phyloP scores from a whole-genome alignment of 2,329 filamentous ascomycete species.

The Xylaria polymorpha region DNA sequence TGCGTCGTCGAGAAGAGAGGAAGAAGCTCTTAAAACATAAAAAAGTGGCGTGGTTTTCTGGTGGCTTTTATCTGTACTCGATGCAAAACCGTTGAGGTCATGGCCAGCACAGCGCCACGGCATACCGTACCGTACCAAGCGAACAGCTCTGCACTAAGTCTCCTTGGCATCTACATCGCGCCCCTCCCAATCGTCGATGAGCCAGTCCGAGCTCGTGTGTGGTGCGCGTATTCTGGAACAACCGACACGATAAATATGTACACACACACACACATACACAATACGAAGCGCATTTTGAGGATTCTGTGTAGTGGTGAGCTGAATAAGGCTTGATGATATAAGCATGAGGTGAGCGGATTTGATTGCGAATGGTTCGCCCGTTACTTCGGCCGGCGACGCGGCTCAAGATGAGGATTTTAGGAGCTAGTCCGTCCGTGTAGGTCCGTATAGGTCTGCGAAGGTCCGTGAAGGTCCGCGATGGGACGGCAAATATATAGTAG shows the following conservation, averaged over 20 bases:
- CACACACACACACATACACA: neutral
- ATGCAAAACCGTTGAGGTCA: neutral
- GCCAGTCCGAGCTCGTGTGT: neutral
- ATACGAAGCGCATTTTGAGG: conserved; percentile 7
- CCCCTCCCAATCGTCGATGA: conserved; percentile 5
- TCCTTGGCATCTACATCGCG: conserved; percentile 15
- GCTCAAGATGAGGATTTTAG: neutral
- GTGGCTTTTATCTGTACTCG: neutral
- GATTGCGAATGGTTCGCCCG: conserved; percentile 18
- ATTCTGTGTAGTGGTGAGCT: neutral
- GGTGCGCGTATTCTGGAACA: neutral
- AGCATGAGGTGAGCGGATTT: neutral
- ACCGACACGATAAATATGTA: neutral
- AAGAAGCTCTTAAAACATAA: no score
- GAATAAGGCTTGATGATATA: neutral
- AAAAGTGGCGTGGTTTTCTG: neutral
- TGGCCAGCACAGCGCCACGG: neutral
- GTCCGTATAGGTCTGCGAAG: neutral
- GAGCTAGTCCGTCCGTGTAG: conserved; percentile 23
- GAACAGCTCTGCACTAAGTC: neutral
- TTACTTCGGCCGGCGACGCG: conserved; percentile 28
- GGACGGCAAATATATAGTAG: neutral
- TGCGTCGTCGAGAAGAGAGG: neutral
- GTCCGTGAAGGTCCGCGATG: conserved; percentile 22
- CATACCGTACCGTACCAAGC: conserved; percentile 17